phyloP scores from a whole-genome alignment of 2,329 filamentous ascomycete genomes.

The Akanthomyces lecanii region DNA sequence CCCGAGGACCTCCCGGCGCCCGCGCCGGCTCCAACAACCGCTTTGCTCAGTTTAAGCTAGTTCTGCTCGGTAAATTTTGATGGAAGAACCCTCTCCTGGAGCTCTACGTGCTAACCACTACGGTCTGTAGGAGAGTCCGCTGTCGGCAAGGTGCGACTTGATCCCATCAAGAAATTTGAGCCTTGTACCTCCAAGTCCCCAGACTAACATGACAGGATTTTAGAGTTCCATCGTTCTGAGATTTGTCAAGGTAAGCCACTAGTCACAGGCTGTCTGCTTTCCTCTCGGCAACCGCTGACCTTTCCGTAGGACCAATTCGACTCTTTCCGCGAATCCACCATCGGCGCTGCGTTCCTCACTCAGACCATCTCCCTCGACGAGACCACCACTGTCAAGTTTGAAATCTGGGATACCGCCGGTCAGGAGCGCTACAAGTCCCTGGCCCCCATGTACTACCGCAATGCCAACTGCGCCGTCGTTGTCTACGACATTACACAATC shows the following conservation, averaged over 20 bases:
- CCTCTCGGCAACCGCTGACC: slow-evolving; percentile 20
- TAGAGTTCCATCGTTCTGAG: slow-evolving; percentile 96
- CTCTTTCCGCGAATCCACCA: slow-evolving; percentile 92
- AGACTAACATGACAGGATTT: slow-evolving; percentile 21
- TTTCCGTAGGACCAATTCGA: slow-evolving; percentile 88
- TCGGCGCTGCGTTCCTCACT: slow-evolving; percentile 96
- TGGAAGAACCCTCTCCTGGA: slow-evolving; percentile 8
- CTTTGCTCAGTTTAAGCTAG: slow-evolving; percentile 99
- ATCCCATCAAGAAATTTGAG: neutral
- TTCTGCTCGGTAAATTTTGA: slow-evolving; percentile 73
- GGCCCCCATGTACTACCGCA: slow-evolving; percentile 99
- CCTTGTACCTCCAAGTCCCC: slow-evolving; percentile 10
- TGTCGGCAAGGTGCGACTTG: slow-evolving; percentile 79
- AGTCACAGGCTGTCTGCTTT: neutral
- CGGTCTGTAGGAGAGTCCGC: slow-evolving; percentile 79
- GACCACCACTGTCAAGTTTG: slow-evolving; percentile 97
- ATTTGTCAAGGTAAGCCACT: slow-evolving; percentile 80
- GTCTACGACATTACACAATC: slow-evolving; percentile 99
- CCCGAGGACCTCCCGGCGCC: slow-evolving; percentile 65
- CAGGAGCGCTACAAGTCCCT: slow-evolving; percentile 99
- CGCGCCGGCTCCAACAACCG: slow-evolving; percentile 67
- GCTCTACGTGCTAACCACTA: slow-evolving; percentile 33
- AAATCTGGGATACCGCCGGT: slow-evolving; percentile 98
- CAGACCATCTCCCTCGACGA: slow-evolving; percentile 98
- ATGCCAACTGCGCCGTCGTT: slow-evolving; percentile 98